These are phyloP conservation scores for Eleusine coracana DNA, from an alignment of 176 grass and related monocot genomes.

Conservation along the genomic window DNA sequence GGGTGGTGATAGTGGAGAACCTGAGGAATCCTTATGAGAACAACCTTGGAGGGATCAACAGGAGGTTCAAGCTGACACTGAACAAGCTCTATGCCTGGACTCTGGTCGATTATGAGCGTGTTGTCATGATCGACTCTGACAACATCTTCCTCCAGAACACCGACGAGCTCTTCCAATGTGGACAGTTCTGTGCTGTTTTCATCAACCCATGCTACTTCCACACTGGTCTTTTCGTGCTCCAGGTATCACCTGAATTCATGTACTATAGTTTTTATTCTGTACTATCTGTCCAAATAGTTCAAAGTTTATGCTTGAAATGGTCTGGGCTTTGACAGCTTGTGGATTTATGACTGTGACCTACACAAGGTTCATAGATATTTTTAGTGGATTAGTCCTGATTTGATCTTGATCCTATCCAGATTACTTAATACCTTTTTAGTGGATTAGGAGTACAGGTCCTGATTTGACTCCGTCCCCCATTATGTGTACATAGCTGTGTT, in stretches of 20 bases:
- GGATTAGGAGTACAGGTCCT: neutral
- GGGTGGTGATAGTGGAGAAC: slow-evolving; percentile 81
- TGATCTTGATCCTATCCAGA: neutral
- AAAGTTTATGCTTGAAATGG: slow-evolving; percentile 28
- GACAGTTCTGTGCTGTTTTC: slow-evolving; percentile 96
- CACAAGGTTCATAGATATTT: neutral
- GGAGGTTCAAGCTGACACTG: slow-evolving; percentile 86
- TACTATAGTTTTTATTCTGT: neutral
- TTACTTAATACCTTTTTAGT: neutral
- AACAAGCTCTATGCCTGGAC: slow-evolving; percentile 99
- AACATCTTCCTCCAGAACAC: slow-evolving; percentile 93
- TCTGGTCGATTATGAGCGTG: slow-evolving; percentile 81
- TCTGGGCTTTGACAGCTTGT: neutral
- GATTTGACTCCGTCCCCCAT: neutral
- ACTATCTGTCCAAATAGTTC: neutral
- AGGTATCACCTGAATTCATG: slow-evolving; percentile 48
- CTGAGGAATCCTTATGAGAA: slow-evolving; percentile 92
- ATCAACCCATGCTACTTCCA: slow-evolving; percentile 99
- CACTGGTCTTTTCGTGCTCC: slow-evolving; percentile 94
- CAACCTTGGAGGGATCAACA: slow-evolving; percentile 76
- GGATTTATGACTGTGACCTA: neutral
- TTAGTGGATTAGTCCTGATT: slow-evolving; percentile 20
- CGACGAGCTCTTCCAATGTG: slow-evolving; percentile 95
- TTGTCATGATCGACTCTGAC: slow-evolving; percentile 94
- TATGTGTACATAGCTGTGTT: neutral